Conservation (phyloP, 495 filamentous ascomycete genomes). For the Xanthoparmelia taractica region DNA sequence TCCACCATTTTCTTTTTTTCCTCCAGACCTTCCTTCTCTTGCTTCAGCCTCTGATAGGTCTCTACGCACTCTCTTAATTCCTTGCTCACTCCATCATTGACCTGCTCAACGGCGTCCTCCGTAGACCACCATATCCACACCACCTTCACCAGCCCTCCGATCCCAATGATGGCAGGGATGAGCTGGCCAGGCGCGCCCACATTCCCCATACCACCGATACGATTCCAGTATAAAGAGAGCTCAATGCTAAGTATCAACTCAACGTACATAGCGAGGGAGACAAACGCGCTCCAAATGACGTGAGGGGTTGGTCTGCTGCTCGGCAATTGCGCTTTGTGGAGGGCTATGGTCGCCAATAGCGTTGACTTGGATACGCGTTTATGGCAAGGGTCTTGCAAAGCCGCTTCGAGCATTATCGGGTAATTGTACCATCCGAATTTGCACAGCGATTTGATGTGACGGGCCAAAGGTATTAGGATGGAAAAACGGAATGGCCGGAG, state of each 20-base stretch:
- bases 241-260: conserved; percentile 21
- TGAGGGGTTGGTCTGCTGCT: not conserved
- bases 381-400: not conserved
- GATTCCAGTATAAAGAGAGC: conserved; percentile 23
- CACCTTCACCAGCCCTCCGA: conserved; percentile 18
- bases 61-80: not conserved
- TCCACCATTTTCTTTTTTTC: not conserved
- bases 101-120: not conserved
- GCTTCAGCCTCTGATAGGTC: conserved; percentile 1
- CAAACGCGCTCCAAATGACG: not conserved
- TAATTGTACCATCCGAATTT: not conserved
- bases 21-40: not conserved
- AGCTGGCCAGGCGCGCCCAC: conserved; percentile 24
- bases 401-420: conserved; percentile 1
- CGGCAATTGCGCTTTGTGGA: not conserved
- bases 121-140: conserved; percentile 9
- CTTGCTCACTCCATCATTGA: not conserved
- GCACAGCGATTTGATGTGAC: not conserved
- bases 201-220: conserved; percentile 14
- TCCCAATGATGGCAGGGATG: conserved; percentile 23
- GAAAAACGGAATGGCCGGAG: not conserved
- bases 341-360: not conserved
- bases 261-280: not conserved
- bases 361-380: not conserved
- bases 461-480: not conserved